Evolutionary conservation across 2,329 filamentous ascomycete genomes (phyloP).

Genomic region (Diaporthe citrichinensis): DNA sequence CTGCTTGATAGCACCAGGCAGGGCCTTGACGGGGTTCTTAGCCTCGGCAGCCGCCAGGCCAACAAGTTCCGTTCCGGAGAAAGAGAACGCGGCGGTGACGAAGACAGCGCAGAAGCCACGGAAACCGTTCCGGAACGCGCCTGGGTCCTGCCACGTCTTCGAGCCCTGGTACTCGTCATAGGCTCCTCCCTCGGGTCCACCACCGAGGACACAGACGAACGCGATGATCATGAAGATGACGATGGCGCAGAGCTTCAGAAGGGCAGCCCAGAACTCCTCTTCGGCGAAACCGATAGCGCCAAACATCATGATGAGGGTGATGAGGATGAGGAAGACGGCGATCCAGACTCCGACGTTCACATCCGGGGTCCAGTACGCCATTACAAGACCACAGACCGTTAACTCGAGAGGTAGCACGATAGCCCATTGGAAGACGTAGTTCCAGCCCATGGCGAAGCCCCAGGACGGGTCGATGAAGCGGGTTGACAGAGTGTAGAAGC

Average conservation of each 20-base stretch:
- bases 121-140: slow-evolving; percentile 79
- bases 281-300: slow-evolving; percentile 69
- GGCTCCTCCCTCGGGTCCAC: slow-evolving; percentile 65
- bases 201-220: slow-evolving; percentile 71
- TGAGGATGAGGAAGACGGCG: slow-evolving; percentile 65
- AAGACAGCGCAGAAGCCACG: slow-evolving; percentile 81
- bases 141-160: slow-evolving; percentile 63
- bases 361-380: slow-evolving; percentile 63
- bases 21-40: slow-evolving; percentile 76
- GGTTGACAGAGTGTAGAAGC: slow-evolving; percentile 70
- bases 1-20: slow-evolving; percentile 89
- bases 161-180: slow-evolving; percentile 64
- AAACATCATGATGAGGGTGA: slow-evolving; percentile 69
- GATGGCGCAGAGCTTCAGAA: slow-evolving; percentile 70
- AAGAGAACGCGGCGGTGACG: slow-evolving; percentile 81
- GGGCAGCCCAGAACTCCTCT: slow-evolving; percentile 72
- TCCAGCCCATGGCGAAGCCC: slow-evolving; percentile 63
- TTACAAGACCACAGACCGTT: slow-evolving; percentile 63
- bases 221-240: slow-evolving; percentile 75
- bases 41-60: slow-evolving; percentile 82
- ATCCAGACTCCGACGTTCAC: slow-evolving; percentile 67
- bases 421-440: slow-evolving; percentile 64
- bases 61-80: slow-evolving; percentile 80
- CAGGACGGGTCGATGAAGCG: slow-evolving; percentile 71
- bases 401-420: slow-evolving; percentile 63